phyloP scores from a whole-genome alignment of 108 stramenopile genomes.

The Conticribra guillardii region DNA sequence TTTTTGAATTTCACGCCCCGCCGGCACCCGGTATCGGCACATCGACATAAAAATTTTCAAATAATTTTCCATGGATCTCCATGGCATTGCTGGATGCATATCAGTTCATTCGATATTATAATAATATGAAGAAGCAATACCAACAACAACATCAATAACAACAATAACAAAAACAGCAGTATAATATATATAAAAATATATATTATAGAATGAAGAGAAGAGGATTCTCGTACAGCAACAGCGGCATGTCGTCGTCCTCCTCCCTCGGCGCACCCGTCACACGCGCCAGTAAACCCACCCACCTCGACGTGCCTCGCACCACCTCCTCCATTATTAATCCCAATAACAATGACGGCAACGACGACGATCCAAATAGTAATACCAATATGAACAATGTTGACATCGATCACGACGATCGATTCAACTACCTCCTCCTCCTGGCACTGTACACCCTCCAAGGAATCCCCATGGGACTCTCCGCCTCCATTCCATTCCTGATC shows the following conservation, averaged over 20 bases:
- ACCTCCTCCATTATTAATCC: conserved; percentile 26
- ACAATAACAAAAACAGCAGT: too few species aligned
- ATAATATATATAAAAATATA: neutral
- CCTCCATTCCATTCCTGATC: conserved; percentile 96
- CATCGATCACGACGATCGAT: conserved; percentile 62
- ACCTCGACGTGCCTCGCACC: conserved; percentile 38
- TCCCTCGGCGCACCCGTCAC: neutral
- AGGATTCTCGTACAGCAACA: neutral
- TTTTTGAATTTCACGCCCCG: too few species aligned
- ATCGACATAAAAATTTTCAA: too few species aligned
- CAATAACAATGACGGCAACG: neutral
- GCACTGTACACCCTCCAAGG: conserved; percentile 98
- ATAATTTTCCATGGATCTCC: too few species aligned
- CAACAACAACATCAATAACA: too few species aligned
- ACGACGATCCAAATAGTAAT: neutral
- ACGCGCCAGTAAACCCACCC: conserved; percentile 5
- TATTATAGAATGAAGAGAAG: conserved; percentile 2
- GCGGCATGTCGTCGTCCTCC: conserved; percentile 6
- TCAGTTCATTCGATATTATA: too few species aligned
- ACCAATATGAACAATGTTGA: too few species aligned
- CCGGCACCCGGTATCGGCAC: too few species aligned
- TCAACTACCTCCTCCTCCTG: conserved; percentile 90
- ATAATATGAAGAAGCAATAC: too few species aligned
- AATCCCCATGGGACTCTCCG: conserved; percentile 98
- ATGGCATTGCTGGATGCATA: too few species aligned